Evolutionary conservation across 257 asterid genomes (phyloP).

Genomic region (Scutellaria galericulata): DNA sequence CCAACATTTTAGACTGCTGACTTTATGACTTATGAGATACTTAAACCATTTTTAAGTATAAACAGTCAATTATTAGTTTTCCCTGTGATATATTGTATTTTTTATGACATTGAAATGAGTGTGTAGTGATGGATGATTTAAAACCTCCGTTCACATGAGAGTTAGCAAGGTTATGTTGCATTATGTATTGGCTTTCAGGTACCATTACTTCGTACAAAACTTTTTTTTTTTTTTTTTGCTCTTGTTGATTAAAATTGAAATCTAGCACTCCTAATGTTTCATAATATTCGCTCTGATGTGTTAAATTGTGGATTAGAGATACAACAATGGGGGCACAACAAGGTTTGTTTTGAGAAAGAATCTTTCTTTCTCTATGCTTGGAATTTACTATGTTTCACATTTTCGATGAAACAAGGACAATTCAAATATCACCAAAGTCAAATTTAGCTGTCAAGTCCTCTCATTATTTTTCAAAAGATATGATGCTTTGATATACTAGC

Average conservation of each 20-base stretch:
- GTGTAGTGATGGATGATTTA: background rate
- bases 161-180: slow-evolving; percentile 10
- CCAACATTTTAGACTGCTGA: background rate
- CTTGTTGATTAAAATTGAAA: background rate
- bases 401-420: background rate
- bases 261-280: background rate
- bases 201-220: background rate
- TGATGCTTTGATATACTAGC: slow-evolving; percentile 17
- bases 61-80: background rate
- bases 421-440: slow-evolving; percentile 1
- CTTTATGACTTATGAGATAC: slow-evolving; percentile 10
- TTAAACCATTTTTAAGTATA: slow-evolving; percentile 1
- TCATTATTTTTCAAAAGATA: background rate
- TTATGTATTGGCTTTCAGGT: slow-evolving; percentile 15
- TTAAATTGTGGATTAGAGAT: slow-evolving; percentile 14
- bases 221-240: background rate
- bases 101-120: slow-evolving; percentile 7
- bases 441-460: background rate
- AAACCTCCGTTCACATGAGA: background rate
- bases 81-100: background rate
- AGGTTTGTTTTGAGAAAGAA: background rate
- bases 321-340: background rate
- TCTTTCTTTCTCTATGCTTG: background rate
- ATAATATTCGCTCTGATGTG: slow-evolving; percentile 9
- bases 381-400: background rate